Evolutionary conservation across 2,329 filamentous ascomycete species (phyloP).

Genomic region (Aspergillus fischeri): DNA sequence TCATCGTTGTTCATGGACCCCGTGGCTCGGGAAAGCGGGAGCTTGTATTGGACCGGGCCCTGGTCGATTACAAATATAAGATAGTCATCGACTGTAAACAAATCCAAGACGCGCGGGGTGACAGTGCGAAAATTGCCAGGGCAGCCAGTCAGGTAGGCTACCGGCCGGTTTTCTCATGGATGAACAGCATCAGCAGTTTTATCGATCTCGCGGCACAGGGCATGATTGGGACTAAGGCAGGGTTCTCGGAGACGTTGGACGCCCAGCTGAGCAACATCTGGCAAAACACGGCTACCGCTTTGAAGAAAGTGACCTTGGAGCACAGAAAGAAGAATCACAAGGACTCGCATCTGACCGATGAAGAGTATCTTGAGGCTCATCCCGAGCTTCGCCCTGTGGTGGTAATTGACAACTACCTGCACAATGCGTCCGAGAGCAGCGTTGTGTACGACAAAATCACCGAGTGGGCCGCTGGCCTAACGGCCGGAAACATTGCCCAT

Average conservation of each 20-base stretch:
- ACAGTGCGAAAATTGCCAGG: constrained; percentile 76
- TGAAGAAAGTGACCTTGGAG: constrained; percentile 72
- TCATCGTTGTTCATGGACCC: constrained; percentile 89
- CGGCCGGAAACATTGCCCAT: constrained; percentile 84
- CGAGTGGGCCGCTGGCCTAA: constrained; percentile 84
- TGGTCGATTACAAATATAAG: constrained; percentile 71
- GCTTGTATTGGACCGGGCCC: constrained; percentile 76
- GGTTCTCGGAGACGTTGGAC: constrained; percentile 89
- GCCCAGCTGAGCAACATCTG: constrained; percentile 85
- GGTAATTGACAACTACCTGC: constrained; percentile 86
- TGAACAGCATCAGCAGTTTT: constrained; percentile 90
- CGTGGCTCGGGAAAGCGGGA: constrained; percentile 88
- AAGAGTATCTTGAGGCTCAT: constrained; percentile 86
- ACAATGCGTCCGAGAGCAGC: constrained; percentile 65
- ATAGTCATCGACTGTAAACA: constrained; percentile 89
- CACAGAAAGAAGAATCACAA: constrained; percentile 67
- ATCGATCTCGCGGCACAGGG: constrained; percentile 89
- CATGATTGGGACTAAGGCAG: constrained; percentile 88
- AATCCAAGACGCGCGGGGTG: constrained; percentile 84
- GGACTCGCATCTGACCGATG: constrained; percentile 68
- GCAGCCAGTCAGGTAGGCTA: constrained; percentile 84
- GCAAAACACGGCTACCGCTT: constrained; percentile 73
- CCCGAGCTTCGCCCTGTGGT: constrained; percentile 79
- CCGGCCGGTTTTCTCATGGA: constrained; percentile 89
- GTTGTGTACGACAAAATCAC: constrained; percentile 73